Evolutionary conservation across 140 eudicot species (phyloP), one percentile per base, ranked within the genome.

Genomic region (Flaveria floridana): DNA sequence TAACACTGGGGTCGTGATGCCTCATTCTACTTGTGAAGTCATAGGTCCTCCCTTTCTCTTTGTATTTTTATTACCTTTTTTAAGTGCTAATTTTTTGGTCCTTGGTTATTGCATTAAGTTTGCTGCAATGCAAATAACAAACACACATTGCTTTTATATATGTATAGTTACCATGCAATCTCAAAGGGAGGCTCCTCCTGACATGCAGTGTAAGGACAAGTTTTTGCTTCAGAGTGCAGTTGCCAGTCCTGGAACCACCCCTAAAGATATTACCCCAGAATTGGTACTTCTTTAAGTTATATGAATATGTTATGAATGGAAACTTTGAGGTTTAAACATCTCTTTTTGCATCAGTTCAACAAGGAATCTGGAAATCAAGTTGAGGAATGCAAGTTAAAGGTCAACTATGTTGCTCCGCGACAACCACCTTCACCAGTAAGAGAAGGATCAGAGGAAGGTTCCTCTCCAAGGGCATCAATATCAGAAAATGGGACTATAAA

Each of bases 401-500:
- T 91, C 37, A 69, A 65, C 26, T 91, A 91, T 80, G 89, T 88
- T 52, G 74, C 89, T 0, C 96, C 91, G 11, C 84, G 76, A 11
- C 93, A 62, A 80, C 93, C 96, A 70, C 93, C 96, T 12, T 91
- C 96, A 12, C 93, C 93, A 0, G 97, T 91, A 57, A 87, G 85
- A 50, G 96, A 91, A 79, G 96, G 93, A 68, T 85, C 95, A 0
- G 95, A 91, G 76, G 97, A 91, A 73, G 95, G 92, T 56, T 83
- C 89, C 12, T 86, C 97, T 0, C 95, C 97, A 9, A 83, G 88
- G 84, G 92, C 84, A 57, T 91, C 97, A n/a, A 77, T 86, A 53
- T 91, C 95, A 4, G 95, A 86, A 23, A 91, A 91, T 70, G 95
- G 90, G 65, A 80, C 78, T n/a, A 70, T 71, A 21, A 80, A 77